Conservation (phyloP, 352 stramenopile genomes). For the Phytophthora crassamura region DNA sequence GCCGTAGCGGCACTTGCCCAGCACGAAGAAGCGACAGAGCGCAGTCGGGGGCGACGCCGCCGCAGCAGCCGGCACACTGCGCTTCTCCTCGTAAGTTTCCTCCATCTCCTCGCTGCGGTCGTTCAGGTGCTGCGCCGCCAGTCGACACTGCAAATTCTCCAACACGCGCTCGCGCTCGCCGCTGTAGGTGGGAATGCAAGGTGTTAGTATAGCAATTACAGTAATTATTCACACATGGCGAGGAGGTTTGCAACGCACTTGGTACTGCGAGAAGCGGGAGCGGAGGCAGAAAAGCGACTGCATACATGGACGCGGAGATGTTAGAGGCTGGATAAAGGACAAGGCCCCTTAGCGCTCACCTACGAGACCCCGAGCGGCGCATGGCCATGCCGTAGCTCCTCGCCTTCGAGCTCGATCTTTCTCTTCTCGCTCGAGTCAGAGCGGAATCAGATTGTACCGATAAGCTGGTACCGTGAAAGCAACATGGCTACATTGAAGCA, state of each 20-base stretch:
- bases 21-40: conserved; percentile 81
- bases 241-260: conserved; percentile 19
- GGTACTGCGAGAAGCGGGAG: conserved; percentile 10
- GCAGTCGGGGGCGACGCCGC: conserved; percentile 30
- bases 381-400: conserved; percentile 29
- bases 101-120: conserved; percentile 2
- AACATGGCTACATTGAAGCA: neutral
- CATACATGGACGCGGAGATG: neutral
- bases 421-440: conserved; percentile 27
- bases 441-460: conserved; percentile 22
- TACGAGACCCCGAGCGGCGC: conserved; percentile 27
- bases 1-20: conserved; percentile 77
- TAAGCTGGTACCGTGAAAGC: neutral
- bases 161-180: conserved; percentile 13
- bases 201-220: neutral
- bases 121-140: conserved; percentile 11
- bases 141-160: conserved; percentile 21
- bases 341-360: conserved; percentile 6
- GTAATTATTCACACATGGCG: neutral
- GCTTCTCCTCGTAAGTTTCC: conserved; percentile 29
- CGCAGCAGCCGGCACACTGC: conserved; percentile 1
- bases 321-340: neutral
- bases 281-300: conserved; percentile 10
- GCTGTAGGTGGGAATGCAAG: neutral
- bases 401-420: conserved; percentile 25